Conservation (phyloP, 495 filamentous ascomycete species). For the Cercophora newfieldiana region DNA sequence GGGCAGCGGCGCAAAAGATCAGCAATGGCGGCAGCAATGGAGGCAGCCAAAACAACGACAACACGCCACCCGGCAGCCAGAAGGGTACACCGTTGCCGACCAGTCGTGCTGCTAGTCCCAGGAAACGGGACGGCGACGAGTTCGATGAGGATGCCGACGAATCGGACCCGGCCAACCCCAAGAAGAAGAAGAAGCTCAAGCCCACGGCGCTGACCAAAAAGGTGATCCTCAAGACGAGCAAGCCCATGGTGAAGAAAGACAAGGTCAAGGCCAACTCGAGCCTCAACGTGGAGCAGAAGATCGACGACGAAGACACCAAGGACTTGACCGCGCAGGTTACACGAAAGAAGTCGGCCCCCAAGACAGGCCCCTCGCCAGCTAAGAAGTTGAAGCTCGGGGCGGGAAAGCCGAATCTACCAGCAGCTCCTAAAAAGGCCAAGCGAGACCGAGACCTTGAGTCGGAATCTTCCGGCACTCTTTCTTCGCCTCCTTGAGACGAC, state of each 20-base stretch:
- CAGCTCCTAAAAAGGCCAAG: conserved; percentile 42
- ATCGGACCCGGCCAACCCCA: conserved; percentile 47
- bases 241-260: conserved; percentile 42
- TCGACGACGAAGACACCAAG: conserved; percentile 39
- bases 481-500: conserved; percentile 41
- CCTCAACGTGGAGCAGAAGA: conserved; percentile 44
- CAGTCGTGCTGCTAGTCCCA: conserved; percentile 47
- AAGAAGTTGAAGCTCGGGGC: conserved; percentile 49
- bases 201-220: conserved; percentile 43
- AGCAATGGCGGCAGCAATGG: conserved; percentile 50
- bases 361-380: conserved; percentile 36
- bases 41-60: conserved; percentile 49
- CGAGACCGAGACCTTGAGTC: conserved; percentile 47
- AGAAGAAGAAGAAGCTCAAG: conserved; percentile 58
- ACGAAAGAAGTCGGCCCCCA: conserved; percentile 42
- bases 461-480: conserved; percentile 52
- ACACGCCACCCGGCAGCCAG: conserved; percentile 58
- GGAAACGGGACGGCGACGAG: conserved; percentile 53
- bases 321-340: conserved; percentile 45
- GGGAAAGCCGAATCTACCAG: conserved; percentile 41
- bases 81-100: conserved; percentile 60
- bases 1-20: conserved; percentile 57
- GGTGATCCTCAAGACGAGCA: conserved; percentile 51
- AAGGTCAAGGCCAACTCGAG: conserved; percentile 45
- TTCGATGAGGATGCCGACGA: conserved; percentile 53